Conservation (phyloP, 768 basidiomycete genomes). For the Phaeotremella fagi region DNA sequence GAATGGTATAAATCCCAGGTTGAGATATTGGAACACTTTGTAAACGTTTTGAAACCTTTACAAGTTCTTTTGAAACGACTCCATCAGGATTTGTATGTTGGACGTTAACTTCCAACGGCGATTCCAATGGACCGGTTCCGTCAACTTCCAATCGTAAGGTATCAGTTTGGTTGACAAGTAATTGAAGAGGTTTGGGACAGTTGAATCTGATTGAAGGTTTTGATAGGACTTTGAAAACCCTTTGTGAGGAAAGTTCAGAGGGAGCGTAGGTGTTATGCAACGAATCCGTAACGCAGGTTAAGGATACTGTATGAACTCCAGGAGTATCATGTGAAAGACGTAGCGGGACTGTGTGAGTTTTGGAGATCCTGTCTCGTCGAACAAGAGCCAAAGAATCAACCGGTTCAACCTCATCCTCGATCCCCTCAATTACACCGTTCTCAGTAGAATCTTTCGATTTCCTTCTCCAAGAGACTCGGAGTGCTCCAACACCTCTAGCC, state of each 20-base stretch:
- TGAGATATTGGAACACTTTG: constrained; percentile 49
- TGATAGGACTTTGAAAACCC: constrained; percentile 66
- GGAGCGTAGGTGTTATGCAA: constrained; percentile 65
- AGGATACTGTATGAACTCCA: constrained; percentile 61
- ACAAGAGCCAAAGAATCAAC: constrained; percentile 22
- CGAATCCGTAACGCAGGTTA: constrained; percentile 66
- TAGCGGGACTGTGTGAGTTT: constrained; percentile 37
- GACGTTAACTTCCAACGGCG: constrained; percentile 54
- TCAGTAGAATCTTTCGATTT: constrained; percentile 23
- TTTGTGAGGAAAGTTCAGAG: constrained; percentile 40
- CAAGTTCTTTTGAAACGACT: constrained; percentile 47
- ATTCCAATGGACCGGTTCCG: constrained; percentile 55
- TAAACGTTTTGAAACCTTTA: constrained; percentile 53
- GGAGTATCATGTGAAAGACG: constrained; percentile 29
- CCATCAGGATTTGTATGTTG: constrained; percentile 52
- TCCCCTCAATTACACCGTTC: constrained; percentile 39
- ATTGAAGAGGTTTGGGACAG: constrained; percentile 57
- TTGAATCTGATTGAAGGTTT: constrained; percentile 69
- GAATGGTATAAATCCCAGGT: constrained; percentile 73
- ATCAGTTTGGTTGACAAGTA: constrained; percentile 64
- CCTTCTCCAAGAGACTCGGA: constrained; percentile 39
- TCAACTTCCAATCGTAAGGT: constrained; percentile 57
- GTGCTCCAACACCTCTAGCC: constrained; percentile 38
- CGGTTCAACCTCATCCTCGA: constrained; percentile 30
- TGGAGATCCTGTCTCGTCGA: constrained; percentile 26